phyloP scores from a whole-genome alignment of 2,329 filamentous ascomycete genomes.

The Neopestalotiopsis sp. region DNA sequence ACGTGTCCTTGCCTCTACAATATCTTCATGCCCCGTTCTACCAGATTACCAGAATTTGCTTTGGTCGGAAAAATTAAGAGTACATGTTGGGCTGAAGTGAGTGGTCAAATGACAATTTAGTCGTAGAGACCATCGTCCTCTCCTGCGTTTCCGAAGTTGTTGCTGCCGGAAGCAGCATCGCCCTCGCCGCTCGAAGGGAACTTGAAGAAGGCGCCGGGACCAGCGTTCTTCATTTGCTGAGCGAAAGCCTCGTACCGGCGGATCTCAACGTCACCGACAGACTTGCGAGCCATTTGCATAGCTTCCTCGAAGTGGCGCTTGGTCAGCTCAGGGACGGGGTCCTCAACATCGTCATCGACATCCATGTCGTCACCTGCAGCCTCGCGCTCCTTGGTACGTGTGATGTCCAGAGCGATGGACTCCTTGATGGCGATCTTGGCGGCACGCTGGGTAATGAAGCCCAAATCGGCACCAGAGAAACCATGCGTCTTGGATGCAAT shows the following conservation, averaged over 20 bases:
- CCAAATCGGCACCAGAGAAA: constrained; percentile 99
- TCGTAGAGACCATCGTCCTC: constrained; percentile 98
- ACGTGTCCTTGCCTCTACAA: constrained; percentile 13
- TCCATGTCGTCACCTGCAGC: constrained; percentile 80
- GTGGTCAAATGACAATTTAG: constrained; percentile 55
- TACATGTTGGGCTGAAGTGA: constrained; percentile 41
- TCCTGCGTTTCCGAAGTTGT: constrained; percentile 81
- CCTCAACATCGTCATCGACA: constrained; percentile 86
- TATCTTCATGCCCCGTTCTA: constrained; percentile 15
- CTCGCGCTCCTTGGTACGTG: constrained; percentile 91
- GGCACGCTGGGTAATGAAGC: constrained; percentile 97
- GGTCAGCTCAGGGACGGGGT: constrained; percentile 94
- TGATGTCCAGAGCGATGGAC: constrained; percentile 86
- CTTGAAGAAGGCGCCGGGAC: constrained; percentile 96
- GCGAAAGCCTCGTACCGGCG: constrained; percentile 98
- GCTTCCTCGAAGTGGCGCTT: constrained; percentile 98
- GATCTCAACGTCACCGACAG: constrained; percentile 96
- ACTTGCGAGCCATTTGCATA: constrained; percentile 92
- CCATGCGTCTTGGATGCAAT: constrained; percentile 98
- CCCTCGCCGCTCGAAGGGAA: constrained; percentile 81
- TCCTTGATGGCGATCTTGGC: constrained; percentile 99
- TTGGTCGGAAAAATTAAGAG: constrained; percentile 45
- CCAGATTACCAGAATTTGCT: constrained; percentile 10
- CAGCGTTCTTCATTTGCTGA: constrained; percentile 98
- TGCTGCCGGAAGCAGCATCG: constrained; percentile 66